These are phyloP conservation scores for Dittrichia graveolens DNA, from an alignment of 129 eudicot genomes.

Conservation along the genomic window DNA sequence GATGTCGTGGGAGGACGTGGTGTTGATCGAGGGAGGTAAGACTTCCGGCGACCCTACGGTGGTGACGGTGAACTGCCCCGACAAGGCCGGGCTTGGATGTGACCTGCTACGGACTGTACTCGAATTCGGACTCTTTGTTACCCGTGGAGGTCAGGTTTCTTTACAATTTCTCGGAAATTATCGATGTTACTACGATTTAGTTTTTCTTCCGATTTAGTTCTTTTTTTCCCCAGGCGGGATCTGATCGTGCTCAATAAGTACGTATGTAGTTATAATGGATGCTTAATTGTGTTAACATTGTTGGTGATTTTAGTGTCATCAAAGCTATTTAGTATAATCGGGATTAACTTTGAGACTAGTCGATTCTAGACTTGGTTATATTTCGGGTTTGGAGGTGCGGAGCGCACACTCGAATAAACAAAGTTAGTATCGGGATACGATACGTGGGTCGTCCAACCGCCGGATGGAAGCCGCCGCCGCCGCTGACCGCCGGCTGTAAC, in stretches of 20 bases:
- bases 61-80: conserved; percentile 74
- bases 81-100: conserved; percentile 69
- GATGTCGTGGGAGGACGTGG: conserved; percentile 63
- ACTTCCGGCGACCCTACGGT: conserved; percentile 46
- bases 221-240: no score
- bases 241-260: no score
- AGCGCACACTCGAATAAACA: no score
- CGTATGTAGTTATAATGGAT: background rate
- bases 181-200: background rate
- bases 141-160: conserved; percentile 54
- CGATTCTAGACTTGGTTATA: no score
- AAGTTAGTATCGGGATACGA: no score
- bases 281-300: background rate
- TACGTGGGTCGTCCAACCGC: no score
- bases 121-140: conserved; percentile 62
- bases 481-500: no score
- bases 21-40: conserved; percentile 45
- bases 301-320: no score
- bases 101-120: conserved; percentile 56
- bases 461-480: no score
- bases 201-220: background rate
- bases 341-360: no score
- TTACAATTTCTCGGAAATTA: background rate
- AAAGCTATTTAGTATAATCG: no score
- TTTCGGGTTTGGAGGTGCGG: no score